phyloP scores from a whole-genome alignment of 495 filamentous ascomycete genomes.

The Daldinia bambusicola region DNA sequence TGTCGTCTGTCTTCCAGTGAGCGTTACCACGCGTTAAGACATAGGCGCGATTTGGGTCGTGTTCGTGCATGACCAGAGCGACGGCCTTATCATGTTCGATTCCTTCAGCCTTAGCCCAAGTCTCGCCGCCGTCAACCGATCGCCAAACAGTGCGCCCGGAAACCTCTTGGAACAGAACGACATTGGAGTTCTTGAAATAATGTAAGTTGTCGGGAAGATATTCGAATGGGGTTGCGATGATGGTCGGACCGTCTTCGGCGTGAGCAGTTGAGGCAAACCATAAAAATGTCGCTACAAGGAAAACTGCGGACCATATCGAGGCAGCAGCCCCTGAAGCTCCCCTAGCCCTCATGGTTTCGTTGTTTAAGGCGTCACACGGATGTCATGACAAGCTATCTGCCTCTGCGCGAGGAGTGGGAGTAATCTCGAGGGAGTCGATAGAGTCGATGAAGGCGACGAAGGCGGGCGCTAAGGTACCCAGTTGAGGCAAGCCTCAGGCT shows the following conservation, averaged over 20 bases:
- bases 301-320: slow-evolving; percentile 54
- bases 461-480: slow-evolving; percentile 5
- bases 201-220: slow-evolving; percentile 68
- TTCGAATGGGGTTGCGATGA: slow-evolving; percentile 66
- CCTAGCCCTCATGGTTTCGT: slow-evolving; percentile 58
- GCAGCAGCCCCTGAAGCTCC: slow-evolving; percentile 56
- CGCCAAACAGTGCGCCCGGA: slow-evolving; percentile 68
- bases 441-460: slow-evolving; percentile 14
- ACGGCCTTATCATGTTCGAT: slow-evolving; percentile 69
- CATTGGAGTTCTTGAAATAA: slow-evolving; percentile 90
- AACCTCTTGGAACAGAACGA: slow-evolving; percentile 71
- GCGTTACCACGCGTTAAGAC: slow-evolving; percentile 69
- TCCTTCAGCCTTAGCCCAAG: slow-evolving; percentile 73
- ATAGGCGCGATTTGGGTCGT: slow-evolving; percentile 80
- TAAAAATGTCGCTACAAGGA: slow-evolving; percentile 40
- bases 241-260: slow-evolving; percentile 62
- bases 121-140: slow-evolving; percentile 79
- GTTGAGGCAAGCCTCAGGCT: slow-evolving; percentile 6
- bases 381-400: slow-evolving; percentile 44
- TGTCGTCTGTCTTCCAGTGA: slow-evolving; percentile 85
- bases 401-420: slow-evolving; percentile 10
- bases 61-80: slow-evolving; percentile 76
- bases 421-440: slow-evolving; percentile 16
- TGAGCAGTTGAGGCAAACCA: slow-evolving; percentile 52
- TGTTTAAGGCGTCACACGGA: slow-evolving; percentile 23